Base-by-base conservation (phyloP, 1,284 basidiomycete genomes). In the Cutaneotrichosporon spelunceum region DNA sequence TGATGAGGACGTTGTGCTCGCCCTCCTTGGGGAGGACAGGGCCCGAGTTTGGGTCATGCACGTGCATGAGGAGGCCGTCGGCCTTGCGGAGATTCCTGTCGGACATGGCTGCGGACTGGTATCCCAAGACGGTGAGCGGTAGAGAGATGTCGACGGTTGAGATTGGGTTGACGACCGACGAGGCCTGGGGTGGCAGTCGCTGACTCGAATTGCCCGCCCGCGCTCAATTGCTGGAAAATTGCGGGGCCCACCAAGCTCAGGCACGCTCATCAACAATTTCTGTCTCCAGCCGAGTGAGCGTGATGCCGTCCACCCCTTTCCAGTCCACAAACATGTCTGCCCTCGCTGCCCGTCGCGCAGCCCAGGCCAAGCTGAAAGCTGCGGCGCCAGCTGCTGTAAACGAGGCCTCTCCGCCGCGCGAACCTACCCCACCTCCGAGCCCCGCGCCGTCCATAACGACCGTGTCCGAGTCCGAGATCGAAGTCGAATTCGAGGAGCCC, bases 1-100 rank as follows among this genome's bases (percentile, higher is more conserved):
- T 98, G 75, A 99, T 88, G 45, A 99, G 83, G 55, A 97, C 81
- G 73, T 97, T 97, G 57, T 82, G 82, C 77, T 93, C 87, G 52
- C 93, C 93, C 57, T 88, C 84, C 76, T 88, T 87, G 4, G 93
- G 93, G 56, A 93, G 81, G 70, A 76, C 68, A 16, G 74, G 76
- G 19, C 76, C 76, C 10, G 62, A 53, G 11, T 66, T 56, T 6
- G 71, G 64, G 61, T 75, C 72, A 63, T 70, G 72, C 23, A 81
- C 70, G 27, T 75, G 73, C 70, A 88, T 85, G 66, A 90, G 74
- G 27, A 69, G 59, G 64, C 63, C 64, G 23, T 67, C 63, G 59
- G 60, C 62, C 66, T 68, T 45, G 56, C 61, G 60, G 44, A 64
- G 60, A 29, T 65, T 65, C 57, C 62, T 59, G 61, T 60, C 61